These are phyloP conservation scores for Apiospora sp. DNA, from an alignment of 2,329 filamentous ascomycete genomes.

Conservation along the genomic window DNA sequence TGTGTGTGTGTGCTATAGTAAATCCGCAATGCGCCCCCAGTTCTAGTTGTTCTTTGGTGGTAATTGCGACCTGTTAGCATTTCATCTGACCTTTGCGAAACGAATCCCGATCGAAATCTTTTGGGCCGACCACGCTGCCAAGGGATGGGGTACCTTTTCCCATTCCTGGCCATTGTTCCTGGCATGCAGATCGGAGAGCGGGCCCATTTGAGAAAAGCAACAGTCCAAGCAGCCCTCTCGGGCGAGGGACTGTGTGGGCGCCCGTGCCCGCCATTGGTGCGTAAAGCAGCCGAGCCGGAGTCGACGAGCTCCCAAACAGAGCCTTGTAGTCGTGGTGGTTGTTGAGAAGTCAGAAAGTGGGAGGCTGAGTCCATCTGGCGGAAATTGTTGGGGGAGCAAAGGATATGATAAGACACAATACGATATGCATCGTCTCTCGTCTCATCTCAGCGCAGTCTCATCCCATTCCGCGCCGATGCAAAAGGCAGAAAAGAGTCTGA, in stretches of 20 bases:
- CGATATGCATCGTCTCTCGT: constrained; percentile 1
- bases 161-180: constrained; percentile 2
- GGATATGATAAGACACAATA: constrained; percentile 12
- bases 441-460: constrained; percentile 8
- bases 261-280: neutral
- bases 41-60: neutral
- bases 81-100: constrained; percentile 3
- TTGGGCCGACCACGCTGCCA: neutral
- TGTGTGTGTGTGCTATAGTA: neutral
- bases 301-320: neutral
- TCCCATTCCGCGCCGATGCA: neutral
- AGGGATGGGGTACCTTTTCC: neutral
- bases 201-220: neutral
- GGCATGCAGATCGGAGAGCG: neutral
- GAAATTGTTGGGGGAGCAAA: constrained; percentile 14
- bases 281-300: neutral
- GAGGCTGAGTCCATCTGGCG: neutral
- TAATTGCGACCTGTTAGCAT: neutral
- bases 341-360: neutral
- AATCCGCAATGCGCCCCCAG: neutral
- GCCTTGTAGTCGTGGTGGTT: constrained; percentile 1
- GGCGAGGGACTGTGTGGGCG: constrained; percentile 1
- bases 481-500: neutral
- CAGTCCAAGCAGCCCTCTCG: neutral
- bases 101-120: neutral